These are phyloP conservation scores for Rosa hybrid DNA, from an alignment of 331 rosid genomes.

Conservation along the genomic window DNA sequence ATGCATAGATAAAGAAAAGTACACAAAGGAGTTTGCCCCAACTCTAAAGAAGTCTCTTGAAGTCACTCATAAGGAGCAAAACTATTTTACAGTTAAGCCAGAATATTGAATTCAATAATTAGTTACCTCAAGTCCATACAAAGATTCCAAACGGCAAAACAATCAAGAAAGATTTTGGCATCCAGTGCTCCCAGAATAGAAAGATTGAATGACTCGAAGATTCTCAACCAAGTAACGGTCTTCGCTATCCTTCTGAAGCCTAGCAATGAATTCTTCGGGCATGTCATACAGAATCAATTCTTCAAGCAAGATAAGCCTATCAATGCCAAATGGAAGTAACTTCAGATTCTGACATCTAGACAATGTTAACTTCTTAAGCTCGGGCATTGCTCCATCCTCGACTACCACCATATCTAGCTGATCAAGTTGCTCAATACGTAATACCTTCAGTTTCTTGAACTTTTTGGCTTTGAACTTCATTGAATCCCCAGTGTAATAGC, in stretches of 20 bases:
- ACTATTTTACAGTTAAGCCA: too few species aligned
- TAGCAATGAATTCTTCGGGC: conserved; percentile 8
- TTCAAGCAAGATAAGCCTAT: neutral
- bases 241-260: neutral
- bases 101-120: too few species aligned
- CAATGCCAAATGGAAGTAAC: conserved; percentile 18
- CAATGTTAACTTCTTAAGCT: conserved; percentile 18
- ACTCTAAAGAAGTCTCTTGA: too few species aligned
- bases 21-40: too few species aligned
- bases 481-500: neutral
- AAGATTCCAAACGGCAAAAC: neutral
- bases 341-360: neutral
- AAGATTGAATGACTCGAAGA: conserved; percentile 1
- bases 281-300: conserved; percentile 21
- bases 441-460: conserved; percentile 14
- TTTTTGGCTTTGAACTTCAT: neutral
- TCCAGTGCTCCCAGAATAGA: neutral
- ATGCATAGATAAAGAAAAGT: too few species aligned
- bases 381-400: conserved; percentile 12
- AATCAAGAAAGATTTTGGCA: conserved; percentile 10
- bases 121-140: neutral
- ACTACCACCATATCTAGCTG: conserved; percentile 4
- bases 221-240: neutral
- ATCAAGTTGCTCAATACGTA: conserved; percentile 9
- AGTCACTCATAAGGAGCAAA: too few species aligned